These are phyloP conservation scores for Aspergillus calidoustus DNA, from an alignment of 2,329 filamentous ascomycete species.

Conservation along the genomic window DNA sequence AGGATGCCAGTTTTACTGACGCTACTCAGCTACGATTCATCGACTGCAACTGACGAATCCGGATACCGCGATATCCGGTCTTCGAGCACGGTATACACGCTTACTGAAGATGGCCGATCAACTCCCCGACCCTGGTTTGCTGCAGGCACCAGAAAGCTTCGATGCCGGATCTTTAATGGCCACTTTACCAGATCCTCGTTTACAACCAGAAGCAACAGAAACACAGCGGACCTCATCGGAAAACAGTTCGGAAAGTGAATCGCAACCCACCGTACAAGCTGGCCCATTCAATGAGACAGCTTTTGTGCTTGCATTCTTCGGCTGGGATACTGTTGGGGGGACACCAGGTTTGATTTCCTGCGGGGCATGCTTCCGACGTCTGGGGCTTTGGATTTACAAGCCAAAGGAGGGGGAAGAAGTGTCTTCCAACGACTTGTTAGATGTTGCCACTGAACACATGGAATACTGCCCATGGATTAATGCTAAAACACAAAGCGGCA, in stretches of 20 bases:
- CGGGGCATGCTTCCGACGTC: conserved; percentile 80
- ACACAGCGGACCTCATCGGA: conserved; percentile 17
- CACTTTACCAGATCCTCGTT: conserved; percentile 34
- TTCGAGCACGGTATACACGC: conserved; percentile 68
- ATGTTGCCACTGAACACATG: conserved; percentile 73
- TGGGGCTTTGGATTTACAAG: conserved; percentile 94
- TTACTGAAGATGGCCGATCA: conserved; percentile 45
- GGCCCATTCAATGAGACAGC: conserved; percentile 62
- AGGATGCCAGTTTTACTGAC: conserved; percentile 62
- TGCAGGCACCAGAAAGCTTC: conserved; percentile 38
- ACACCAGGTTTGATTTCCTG: conserved; percentile 72
- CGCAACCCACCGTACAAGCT: conserved; percentile 19
- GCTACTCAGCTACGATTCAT: conserved; percentile 63
- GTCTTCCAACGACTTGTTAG: conserved; percentile 57
- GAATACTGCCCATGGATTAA: conserved; percentile 86
- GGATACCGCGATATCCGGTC: conserved; percentile 59
- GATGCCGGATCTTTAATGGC: conserved; percentile 37
- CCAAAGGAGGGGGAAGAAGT: conserved; percentile 64
- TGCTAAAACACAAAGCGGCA: conserved; percentile 61
- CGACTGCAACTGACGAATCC: conserved; percentile 68
- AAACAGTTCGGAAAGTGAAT: conserved; percentile 10
- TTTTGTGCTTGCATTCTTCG: conserved; percentile 70
- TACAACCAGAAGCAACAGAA: conserved; percentile 27
- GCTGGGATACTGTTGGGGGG: conserved; percentile 67
- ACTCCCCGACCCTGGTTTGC: conserved; percentile 36